Base-by-base conservation (phyloP, 345 rosid genomes). In the Stellera chamaejasme region DNA sequence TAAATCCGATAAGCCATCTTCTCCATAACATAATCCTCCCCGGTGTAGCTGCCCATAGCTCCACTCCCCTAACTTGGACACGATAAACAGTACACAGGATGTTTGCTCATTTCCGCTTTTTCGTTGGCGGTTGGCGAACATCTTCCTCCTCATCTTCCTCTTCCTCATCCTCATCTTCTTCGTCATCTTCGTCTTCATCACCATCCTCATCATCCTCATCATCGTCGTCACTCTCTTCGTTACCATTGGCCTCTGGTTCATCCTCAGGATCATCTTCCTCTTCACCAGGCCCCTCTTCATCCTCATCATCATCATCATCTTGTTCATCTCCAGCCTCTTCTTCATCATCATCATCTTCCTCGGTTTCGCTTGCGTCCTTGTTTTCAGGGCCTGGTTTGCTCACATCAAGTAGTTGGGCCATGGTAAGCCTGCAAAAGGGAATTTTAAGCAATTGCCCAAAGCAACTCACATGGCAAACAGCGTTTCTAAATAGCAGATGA, bases 61-160 rank as follows among this genome's bases (percentile, higher is more conserved):
- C 27, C 43, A 27, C 13, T 52, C 51, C 54, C 43, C 63, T 50
- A 64, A 39, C 3, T 44, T 50, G 25, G 46, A 16, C 39, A 54
- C 47, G 45, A 13, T 15, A 27, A 16, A 50, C 23, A 62, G 23
- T 39, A 65, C 50, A 47, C 9, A 15, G 16, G 14, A 27, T 10
- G 49, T 16, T 50, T 14, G 15, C 54, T 80, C 76, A 80, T 69
- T 80, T 80, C 63, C 82, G 71, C 72, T 75, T 77, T 73, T 80
- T 80, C n/a, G 80, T 39, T 27, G 86, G 86, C 57, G 86, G 80
- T 60, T 80, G 80, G 48, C 76, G 75, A 56, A 54, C 45, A 11
- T 78, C 80, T 0, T 77, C 84, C 1, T 68, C 80, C 0, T 73
- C 74, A 0, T 76, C 82, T 0, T 77, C 82, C 0, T 70, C 82